These are phyloP conservation scores for Roridomyces roridus DNA, from an alignment of 768 basidiomycete species.

Conservation along the genomic window DNA sequence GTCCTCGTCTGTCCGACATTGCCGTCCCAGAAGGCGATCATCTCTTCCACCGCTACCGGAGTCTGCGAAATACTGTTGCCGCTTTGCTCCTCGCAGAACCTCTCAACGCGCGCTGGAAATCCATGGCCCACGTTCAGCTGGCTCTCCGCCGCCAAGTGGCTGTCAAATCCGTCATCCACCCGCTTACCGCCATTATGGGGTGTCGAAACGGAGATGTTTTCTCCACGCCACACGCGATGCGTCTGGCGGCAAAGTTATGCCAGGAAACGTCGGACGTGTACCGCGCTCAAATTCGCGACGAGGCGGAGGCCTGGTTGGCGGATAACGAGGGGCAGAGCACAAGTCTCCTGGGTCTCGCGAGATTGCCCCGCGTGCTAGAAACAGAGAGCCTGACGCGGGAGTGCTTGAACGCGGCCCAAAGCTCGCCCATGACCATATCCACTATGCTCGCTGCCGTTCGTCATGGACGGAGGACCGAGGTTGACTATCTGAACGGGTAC, in stretches of 20 bases:
- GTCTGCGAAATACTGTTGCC: conserved; percentile 72
- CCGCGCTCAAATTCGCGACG: conserved; percentile 52
- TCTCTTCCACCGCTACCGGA: conserved; percentile 53
- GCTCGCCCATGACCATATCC: conserved; percentile 64
- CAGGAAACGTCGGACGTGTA: conserved; percentile 74
- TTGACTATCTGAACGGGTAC: conserved; percentile 86
- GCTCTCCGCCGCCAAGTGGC: conserved; percentile 82
- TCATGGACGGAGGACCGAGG: conserved; percentile 69
- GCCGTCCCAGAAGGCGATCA: conserved; percentile 42
- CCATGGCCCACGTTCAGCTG: conserved; percentile 70
- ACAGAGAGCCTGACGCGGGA: conserved; percentile 55
- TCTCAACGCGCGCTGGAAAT: conserved; percentile 68
- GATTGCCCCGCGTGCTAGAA: conserved; percentile 55
- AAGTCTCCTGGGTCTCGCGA: conserved; percentile 35
- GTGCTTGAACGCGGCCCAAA: conserved; percentile 59
- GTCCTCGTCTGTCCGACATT: conserved; percentile 62
- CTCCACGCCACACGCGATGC: conserved; percentile 44
- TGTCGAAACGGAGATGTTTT: conserved; percentile 83
- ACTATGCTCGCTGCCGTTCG: conserved; percentile 82
- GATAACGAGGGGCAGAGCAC: conserved; percentile 24
- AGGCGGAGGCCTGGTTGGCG: conserved; percentile 39
- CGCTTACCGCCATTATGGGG: conserved; percentile 81
- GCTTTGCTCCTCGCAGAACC: conserved; percentile 60
- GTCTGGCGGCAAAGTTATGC: conserved; percentile 62
- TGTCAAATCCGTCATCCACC: conserved; percentile 82